Conservation (phyloP, 192 early-diverging fungal species). For the Coemansia sp. region DNA sequence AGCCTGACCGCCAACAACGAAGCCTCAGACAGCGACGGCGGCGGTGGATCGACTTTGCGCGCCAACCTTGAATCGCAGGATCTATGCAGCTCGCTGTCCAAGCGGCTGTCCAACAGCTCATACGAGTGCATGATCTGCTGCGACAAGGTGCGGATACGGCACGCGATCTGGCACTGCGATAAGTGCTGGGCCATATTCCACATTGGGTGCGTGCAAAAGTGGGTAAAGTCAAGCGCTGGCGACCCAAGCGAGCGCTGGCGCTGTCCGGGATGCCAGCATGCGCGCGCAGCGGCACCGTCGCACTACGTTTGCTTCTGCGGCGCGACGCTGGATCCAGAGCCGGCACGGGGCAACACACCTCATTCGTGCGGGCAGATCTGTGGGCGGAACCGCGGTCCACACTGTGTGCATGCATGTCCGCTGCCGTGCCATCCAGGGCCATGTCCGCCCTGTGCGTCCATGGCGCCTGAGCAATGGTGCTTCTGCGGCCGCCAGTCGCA, state of each 20-base stretch:
- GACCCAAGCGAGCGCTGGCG: slow-evolving; percentile 61
- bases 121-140: slow-evolving; percentile 99
- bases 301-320: slow-evolving; percentile 90
- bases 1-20: slow-evolving; percentile 21
- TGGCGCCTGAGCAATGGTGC: slow-evolving; percentile 75
- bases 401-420: slow-evolving; percentile 78
- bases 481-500: slow-evolving; percentile 75
- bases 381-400: slow-evolving; percentile 51
- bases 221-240: slow-evolving; percentile 66
- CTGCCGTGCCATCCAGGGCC: slow-evolving; percentile 92
- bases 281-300: slow-evolving; percentile 62
- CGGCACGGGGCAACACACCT: slow-evolving; percentile 65
- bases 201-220: slow-evolving; percentile 77
- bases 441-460: slow-evolving; percentile 83
- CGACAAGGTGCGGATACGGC: slow-evolving; percentile 70
- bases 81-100: slow-evolving; percentile 63
- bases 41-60: not conserved
- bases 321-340: slow-evolving; percentile 69
- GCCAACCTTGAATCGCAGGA: slow-evolving; percentile 31
- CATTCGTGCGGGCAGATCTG: slow-evolving; percentile 87
- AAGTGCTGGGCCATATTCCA: slow-evolving; percentile 91
- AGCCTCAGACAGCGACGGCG: not conserved
- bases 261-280: slow-evolving; percentile 91
- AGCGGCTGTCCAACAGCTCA: slow-evolving; percentile 63
- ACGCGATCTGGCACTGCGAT: slow-evolving; percentile 84